Conservation (phyloP, 495 filamentous ascomycete genomes). For the Rhypophila decipiens region DNA sequence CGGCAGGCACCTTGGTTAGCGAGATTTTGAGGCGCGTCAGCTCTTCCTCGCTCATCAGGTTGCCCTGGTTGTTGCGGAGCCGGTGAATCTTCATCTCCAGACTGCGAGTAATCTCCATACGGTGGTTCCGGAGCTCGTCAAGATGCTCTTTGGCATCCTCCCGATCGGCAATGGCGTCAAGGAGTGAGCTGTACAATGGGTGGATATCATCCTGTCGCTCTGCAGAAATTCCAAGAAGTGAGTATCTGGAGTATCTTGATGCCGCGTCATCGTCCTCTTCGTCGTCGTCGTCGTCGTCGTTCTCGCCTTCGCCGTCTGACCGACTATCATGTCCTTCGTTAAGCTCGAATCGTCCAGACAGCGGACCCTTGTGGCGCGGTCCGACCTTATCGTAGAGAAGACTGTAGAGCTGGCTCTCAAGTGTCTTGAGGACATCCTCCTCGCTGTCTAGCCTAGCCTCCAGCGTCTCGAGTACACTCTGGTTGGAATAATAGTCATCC, state of each 20-base stretch:
- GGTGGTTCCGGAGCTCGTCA: slow-evolving; percentile 18
- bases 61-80: slow-evolving; percentile 14
- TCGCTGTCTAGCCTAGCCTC: slow-evolving; percentile 16
- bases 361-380: not conserved
- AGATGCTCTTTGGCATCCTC: slow-evolving; percentile 22
- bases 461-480: slow-evolving; percentile 15
- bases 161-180: slow-evolving; percentile 20
- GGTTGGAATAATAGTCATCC: slow-evolving; percentile 18
- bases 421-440: slow-evolving; percentile 12
- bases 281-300: slow-evolving; percentile 13
- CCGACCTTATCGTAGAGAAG: not conserved
- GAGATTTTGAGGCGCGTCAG: slow-evolving; percentile 17
- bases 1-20: slow-evolving; percentile 8
- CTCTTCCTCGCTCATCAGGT: slow-evolving; percentile 18
- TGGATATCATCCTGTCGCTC: slow-evolving; percentile 24
- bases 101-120: slow-evolving; percentile 18
- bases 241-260: slow-evolving; percentile 11
- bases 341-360: not conserved
- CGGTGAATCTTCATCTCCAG: slow-evolving; percentile 20
- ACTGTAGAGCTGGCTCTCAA: slow-evolving; percentile 17
- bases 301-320: slow-evolving; percentile 16
- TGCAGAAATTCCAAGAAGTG: slow-evolving; percentile 23
- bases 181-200: slow-evolving; percentile 21
- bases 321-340: too few relatives aligned
- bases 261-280: slow-evolving; percentile 14